These are phyloP conservation scores for Chromera velia DNA, from an alignment of 73 alveolate genomes.

Conservation along the genomic window DNA sequence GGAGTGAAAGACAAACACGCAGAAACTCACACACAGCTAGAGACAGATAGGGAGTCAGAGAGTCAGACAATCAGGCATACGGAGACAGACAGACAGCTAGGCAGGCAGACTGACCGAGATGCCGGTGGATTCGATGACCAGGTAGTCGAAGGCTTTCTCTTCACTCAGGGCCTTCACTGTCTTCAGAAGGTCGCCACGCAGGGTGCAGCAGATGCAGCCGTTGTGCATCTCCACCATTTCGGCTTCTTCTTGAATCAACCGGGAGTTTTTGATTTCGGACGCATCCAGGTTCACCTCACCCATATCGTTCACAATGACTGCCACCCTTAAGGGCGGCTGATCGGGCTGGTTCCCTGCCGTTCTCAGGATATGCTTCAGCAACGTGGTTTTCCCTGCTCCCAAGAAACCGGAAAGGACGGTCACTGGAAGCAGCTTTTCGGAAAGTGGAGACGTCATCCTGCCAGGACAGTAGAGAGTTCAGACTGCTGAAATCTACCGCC, in stretches of 20 bases:
- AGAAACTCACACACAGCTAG: too few relatives aligned
- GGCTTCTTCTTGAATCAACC: conserved; percentile 52
- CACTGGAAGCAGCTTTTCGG: conserved; percentile 50
- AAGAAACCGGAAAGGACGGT: conserved; percentile 62
- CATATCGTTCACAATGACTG: conserved; percentile 70
- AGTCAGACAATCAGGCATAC: too few relatives aligned
- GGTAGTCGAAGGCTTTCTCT: conserved; percentile 52
- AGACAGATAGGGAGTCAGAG: too few relatives aligned
- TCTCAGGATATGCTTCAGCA: conserved; percentile 49
- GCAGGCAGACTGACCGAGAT: too few relatives aligned
- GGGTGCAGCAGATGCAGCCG: too few relatives aligned
- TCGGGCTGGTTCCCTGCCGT: conserved; percentile 20
- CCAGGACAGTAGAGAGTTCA: too few relatives aligned
- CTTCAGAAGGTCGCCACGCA: too few relatives aligned
- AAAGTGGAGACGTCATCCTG: too few relatives aligned
- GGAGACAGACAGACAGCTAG: too few relatives aligned
- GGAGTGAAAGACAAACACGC: not conserved
- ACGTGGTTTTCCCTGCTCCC: conserved; percentile 69
- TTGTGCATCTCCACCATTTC: conserved; percentile 54
- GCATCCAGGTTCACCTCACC: conserved; percentile 62
- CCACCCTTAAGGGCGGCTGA: conserved; percentile 25
- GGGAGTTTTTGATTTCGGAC: conserved; percentile 25
- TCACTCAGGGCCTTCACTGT: conserved; percentile 50
- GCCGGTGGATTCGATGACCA: conserved; percentile 59
- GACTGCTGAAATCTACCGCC: too few relatives aligned